Percentiles rank a stretch among this genome's conserved stretches.
These are phyloP conservation scores for Coprinellus micaceus DNA, from an alignment of 768 basidiomycete genomes.

Conservation along the genomic window DNA sequence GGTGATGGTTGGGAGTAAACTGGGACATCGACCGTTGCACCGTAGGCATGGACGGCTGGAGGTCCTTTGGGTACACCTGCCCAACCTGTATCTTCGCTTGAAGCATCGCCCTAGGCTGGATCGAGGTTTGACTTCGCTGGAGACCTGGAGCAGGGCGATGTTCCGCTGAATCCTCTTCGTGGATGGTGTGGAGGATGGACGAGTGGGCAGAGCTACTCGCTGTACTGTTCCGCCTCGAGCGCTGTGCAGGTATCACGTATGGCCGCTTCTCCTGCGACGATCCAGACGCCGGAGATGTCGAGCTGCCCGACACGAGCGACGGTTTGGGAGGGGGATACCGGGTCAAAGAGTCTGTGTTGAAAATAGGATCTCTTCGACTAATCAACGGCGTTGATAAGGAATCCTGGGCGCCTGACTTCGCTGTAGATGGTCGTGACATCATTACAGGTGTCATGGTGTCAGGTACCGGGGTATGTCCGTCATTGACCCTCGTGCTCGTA, in stretches of 20 bases:
- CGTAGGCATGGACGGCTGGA: not conserved
- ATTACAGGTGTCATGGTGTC: not conserved
- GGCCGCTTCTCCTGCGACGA: not conserved
- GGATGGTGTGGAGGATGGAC: constrained; percentile 6
- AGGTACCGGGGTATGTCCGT: constrained; percentile 9
- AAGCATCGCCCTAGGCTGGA: not conserved
- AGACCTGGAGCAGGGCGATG: not conserved
- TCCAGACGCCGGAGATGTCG: not conserved
- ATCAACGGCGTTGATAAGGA: not conserved
- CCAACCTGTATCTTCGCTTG: constrained; percentile 2
- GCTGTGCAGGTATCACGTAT: not conserved
- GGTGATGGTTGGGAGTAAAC: not conserved
- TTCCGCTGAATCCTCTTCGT: constrained; percentile 5
- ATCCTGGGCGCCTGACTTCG: not conserved
- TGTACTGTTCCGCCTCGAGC: constrained; percentile 1
- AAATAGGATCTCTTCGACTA: constrained; percentile 2
- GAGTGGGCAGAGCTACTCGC: not conserved
- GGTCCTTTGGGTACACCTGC: constrained; percentile 9
- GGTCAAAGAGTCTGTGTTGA: not conserved
- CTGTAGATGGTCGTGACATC: not conserved
- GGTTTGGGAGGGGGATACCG: not conserved
- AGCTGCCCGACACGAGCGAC: not conserved
- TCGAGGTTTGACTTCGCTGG: not conserved
- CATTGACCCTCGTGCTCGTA: constrained; percentile 8
- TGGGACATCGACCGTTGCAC: not conserved